phyloP scores from a whole-genome alignment of 2,329 filamentous ascomycete genomes.

The Phyllosticta capitalensis region DNA sequence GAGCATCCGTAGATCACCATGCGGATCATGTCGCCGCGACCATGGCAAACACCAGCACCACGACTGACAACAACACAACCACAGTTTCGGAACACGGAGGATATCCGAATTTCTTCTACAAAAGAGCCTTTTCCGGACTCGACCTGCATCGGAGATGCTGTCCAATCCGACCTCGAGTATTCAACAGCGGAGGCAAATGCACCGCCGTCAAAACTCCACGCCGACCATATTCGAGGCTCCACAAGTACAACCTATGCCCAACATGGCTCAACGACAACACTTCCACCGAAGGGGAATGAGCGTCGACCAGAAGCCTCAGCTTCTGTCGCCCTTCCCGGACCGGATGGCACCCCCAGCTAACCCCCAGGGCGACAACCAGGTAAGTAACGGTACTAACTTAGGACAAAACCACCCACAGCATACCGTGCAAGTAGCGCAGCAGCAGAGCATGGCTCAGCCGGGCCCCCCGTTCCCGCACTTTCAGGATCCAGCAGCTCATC shows the following conservation, averaged over 20 bases:
- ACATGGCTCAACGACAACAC: slow-evolving; percentile 42
- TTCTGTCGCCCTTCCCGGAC: slow-evolving; percentile 33
- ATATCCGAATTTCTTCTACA: slow-evolving; percentile 8
- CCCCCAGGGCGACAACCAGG: slow-evolving; percentile 41
- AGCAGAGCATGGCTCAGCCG: slow-evolving; percentile 76
- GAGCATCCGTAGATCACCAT: slow-evolving; percentile 1
- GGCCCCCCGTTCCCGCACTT: slow-evolving; percentile 42
- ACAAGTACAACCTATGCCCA: slow-evolving; percentile 58
- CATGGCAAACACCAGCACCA: not conserved
- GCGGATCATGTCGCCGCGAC: slow-evolving; percentile 5
- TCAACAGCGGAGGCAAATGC: slow-evolving; percentile 63
- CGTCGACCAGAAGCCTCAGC: slow-evolving; percentile 59
- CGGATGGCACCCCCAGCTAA: slow-evolving; percentile 16
- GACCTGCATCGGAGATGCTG: slow-evolving; percentile 67
- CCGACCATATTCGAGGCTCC: slow-evolving; percentile 67
- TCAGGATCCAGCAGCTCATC: slow-evolving; percentile 10
- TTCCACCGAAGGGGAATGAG: slow-evolving; percentile 74
- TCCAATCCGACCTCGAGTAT: slow-evolving; percentile 60
- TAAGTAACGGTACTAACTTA: slow-evolving; percentile 48
- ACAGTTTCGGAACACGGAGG: slow-evolving; percentile 28
- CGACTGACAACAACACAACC: slow-evolving; percentile 16
- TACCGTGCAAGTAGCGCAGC: slow-evolving; percentile 81
- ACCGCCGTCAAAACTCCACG: slow-evolving; percentile 82
- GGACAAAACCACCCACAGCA: slow-evolving; percentile 56
- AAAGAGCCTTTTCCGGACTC: slow-evolving; percentile 51